Conservation (phyloP, 139 green algal species). For the Tetradesmus lagerheimii region DNA sequence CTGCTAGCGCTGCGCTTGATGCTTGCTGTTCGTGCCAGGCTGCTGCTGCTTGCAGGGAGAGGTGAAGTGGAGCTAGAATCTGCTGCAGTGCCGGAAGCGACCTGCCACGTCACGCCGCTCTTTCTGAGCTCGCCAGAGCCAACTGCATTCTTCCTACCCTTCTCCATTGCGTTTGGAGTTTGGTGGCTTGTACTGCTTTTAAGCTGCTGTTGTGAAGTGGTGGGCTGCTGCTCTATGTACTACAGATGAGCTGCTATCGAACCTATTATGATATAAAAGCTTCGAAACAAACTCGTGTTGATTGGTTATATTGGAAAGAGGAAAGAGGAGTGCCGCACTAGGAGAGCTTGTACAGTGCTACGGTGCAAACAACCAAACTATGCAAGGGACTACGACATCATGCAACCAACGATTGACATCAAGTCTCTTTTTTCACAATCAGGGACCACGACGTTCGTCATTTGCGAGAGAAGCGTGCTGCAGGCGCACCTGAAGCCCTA, state of each 20-base stretch:
- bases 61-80: not conserved
- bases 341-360: too few relatives aligned
- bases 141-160: not conserved
- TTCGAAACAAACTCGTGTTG: too few relatives aligned
- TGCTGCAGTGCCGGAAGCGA: not conserved
- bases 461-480: not conserved
- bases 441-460: not conserved
- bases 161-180: not conserved
- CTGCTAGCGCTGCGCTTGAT: constrained; percentile 19
- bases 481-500: not conserved
- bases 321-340: too few relatives aligned
- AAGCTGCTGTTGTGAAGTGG: not conserved
- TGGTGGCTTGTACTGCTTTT: not conserved
- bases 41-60: not conserved
- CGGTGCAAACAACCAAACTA: too few relatives aligned
- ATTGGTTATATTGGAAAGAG: too few relatives aligned
- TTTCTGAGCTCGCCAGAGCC: not conserved
- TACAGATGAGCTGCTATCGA: not conserved
- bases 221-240: not conserved
- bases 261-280: not conserved
- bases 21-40: not conserved
- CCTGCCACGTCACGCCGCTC: not conserved
- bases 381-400: too few relatives aligned
- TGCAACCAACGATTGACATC: too few relatives aligned
- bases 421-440: too few relatives aligned